phyloP scores from a whole-genome alignment of 768 basidiomycete genomes.

The Kwoniella dejecticola region DNA sequence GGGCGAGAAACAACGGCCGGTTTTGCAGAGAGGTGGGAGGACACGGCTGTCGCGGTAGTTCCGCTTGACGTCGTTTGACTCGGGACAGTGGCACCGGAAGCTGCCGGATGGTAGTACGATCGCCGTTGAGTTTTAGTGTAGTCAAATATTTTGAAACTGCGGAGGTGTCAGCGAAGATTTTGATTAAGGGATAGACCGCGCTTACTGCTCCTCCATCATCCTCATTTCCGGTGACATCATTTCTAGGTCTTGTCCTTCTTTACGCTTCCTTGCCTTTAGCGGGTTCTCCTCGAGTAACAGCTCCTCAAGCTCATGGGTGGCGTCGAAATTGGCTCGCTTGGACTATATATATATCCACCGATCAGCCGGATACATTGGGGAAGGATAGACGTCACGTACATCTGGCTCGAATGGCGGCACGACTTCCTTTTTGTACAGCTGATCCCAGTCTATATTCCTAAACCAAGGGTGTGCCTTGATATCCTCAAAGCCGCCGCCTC shows the following conservation, averaged over 20 bases:
- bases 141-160: slow-evolving; percentile 86
- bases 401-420: slow-evolving; percentile 89
- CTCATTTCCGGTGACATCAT: slow-evolving; percentile 87
- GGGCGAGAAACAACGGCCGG: slow-evolving; percentile 26
- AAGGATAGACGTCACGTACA: slow-evolving; percentile 62
- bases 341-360: slow-evolving; percentile 68
- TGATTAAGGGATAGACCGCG: slow-evolving; percentile 4
- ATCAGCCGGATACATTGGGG: slow-evolving; percentile 9
- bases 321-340: slow-evolving; percentile 99
- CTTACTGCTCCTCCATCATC: slow-evolving; percentile 96
- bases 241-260: slow-evolving; percentile 83
- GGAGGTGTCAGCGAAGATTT: background rate
- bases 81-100: slow-evolving; percentile 8
- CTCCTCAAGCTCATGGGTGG: slow-evolving; percentile 96
- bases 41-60: slow-evolving; percentile 37
- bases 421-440: slow-evolving; percentile 64
- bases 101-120: slow-evolving; percentile 79
- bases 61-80: slow-evolving; percentile 34
- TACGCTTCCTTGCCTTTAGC: slow-evolving; percentile 88
- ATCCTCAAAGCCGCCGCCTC: slow-evolving; percentile 77
- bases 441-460: slow-evolving; percentile 74
- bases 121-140: slow-evolving; percentile 88
- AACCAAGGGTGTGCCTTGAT: slow-evolving; percentile 86
- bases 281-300: slow-evolving; percentile 94
- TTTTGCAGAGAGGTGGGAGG: slow-evolving; percentile 18